Base-by-base conservation (phyloP, 306 rosid genomes). In the Medicago ruthenica region DNA sequence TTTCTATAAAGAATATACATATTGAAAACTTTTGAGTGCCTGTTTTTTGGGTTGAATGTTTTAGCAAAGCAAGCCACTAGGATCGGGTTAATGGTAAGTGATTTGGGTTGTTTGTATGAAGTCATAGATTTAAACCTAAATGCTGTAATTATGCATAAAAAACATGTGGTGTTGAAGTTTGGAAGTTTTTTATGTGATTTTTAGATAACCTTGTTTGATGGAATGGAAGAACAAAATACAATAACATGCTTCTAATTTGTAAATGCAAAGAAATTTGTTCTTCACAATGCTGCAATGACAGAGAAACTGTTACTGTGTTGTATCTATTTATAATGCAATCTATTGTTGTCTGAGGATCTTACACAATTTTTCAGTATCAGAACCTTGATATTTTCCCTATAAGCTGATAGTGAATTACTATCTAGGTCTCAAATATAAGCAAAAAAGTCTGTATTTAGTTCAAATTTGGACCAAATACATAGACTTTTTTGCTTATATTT, bases 201-300 rank as follows among this genome's bases (percentile, higher is more conserved):
- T 79, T 31, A 21, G 57, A 42, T 21, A 24, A 50, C 71, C 14
- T 54, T 50, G 53, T 50, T 48, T 75, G 72, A 22, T 14, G 48
- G 47, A 13, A 34, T 54, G 3, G 31, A 65, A 62, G 22, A 34
- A 31, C 22, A 37, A 6, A 13, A 34, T 70, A 59, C 31, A 16
- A 39, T 9, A 66, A 73, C 37, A 70, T 20, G 68, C 60, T 44
- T 71, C 45, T 60, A 50, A 39, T 70, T 51, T 64, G 58, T 57
- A 8, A 62, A 20, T 54, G 42, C 57, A 71, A 45, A 45, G 31
- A 37, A 65, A 64, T 36, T 34, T 57, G 14, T 57, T 71, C 42
- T 53, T 21, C 57, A 42, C 55, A 7, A 36, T 77, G 39, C 76
- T 60, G 9, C 6, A 1, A 20, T 21, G 13, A 61, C 21, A 47